A percentile compares a stretch with the other conserved stretches of the same genome.
phyloP scores from a whole-genome alignment of 2,329 filamentous ascomycete genomes.

The Clarireedia sp. region DNA sequence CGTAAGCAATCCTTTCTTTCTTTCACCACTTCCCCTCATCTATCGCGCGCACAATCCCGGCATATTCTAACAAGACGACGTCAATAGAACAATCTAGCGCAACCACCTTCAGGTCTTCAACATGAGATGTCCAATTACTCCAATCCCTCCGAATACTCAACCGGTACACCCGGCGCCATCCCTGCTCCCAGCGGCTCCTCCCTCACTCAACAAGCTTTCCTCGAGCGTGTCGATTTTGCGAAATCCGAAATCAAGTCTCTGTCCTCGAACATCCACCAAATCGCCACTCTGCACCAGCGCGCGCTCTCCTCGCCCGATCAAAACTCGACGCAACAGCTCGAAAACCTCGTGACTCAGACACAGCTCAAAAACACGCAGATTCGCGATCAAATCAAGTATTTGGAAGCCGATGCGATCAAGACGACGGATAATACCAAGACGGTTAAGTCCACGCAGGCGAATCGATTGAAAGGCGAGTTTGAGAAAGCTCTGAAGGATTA shows the following conservation, averaged over 20 bases:
- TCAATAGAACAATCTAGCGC: constrained; percentile 13
- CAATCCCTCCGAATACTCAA: constrained; percentile 9
- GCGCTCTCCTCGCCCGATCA: constrained; percentile 59
- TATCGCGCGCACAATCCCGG: background rate
- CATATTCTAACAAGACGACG: background rate
- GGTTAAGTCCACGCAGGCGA: constrained; percentile 65
- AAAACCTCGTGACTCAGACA: constrained; percentile 61
- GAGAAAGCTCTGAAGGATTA: constrained; percentile 64
- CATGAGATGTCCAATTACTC: constrained; percentile 9
- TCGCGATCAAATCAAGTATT: constrained; percentile 68
- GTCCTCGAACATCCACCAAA: constrained; percentile 57
- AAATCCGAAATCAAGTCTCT: constrained; percentile 62
- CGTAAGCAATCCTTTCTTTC: constrained; percentile 7
- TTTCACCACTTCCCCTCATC: background rate
- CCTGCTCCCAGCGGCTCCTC: constrained; percentile 24
- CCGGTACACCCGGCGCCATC: constrained; percentile 19
- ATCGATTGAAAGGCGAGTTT: constrained; percentile 67
- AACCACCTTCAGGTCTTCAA: constrained; percentile 12
- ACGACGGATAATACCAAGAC: constrained; percentile 51
- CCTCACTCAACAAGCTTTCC: constrained; percentile 60
- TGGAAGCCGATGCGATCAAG: constrained; percentile 62
- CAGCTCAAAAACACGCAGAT: constrained; percentile 67
- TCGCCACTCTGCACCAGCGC: constrained; percentile 64
- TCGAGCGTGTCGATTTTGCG: constrained; percentile 56
- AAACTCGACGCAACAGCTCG: constrained; percentile 41